phyloP scores from a whole-genome alignment of 257 asterid species.

The Plantago ovata region DNA sequence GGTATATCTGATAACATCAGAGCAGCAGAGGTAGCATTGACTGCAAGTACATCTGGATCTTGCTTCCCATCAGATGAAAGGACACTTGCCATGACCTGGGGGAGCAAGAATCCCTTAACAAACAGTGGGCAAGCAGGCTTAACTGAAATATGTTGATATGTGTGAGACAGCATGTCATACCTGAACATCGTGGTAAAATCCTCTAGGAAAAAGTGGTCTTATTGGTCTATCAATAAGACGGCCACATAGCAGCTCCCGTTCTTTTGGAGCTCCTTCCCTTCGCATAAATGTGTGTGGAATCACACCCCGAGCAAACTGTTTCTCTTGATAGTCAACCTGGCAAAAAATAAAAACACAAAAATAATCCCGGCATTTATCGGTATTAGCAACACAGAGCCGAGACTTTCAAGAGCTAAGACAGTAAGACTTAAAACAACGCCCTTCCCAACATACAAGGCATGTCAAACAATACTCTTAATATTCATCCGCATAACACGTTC shows the following conservation, averaged over 20 bases:
- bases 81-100: conserved; percentile 80
- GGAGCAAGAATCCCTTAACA: conserved; percentile 4
- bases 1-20: conserved; percentile 94
- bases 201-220: conserved; percentile 90
- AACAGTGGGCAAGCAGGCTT: conserved; percentile 13
- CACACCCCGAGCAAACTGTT: conserved; percentile 87
- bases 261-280: conserved; percentile 98
- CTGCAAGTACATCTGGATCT: conserved; percentile 98
- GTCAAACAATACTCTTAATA: background rate
- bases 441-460: background rate
- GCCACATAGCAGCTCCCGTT: conserved; percentile 93
- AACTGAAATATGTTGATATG: conserved; percentile 10
- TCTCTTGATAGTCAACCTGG: conserved; percentile 97
- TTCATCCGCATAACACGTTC: too few species aligned
- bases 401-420: conserved; percentile 6
- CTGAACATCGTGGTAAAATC: conserved; percentile 97
- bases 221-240: conserved; percentile 94
- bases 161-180: conserved; percentile 29
- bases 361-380: conserved; percentile 8
- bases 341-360: conserved; percentile 23
- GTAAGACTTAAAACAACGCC: background rate
- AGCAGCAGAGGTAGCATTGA: conserved; percentile 96
- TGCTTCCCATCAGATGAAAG: conserved; percentile 92
- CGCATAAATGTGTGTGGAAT: conserved; percentile 88
- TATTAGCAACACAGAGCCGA: too few species aligned